Evolutionary conservation across 2,329 filamentous ascomycete genomes (phyloP).

Genomic region (Dothistroma septosporum): DNA sequence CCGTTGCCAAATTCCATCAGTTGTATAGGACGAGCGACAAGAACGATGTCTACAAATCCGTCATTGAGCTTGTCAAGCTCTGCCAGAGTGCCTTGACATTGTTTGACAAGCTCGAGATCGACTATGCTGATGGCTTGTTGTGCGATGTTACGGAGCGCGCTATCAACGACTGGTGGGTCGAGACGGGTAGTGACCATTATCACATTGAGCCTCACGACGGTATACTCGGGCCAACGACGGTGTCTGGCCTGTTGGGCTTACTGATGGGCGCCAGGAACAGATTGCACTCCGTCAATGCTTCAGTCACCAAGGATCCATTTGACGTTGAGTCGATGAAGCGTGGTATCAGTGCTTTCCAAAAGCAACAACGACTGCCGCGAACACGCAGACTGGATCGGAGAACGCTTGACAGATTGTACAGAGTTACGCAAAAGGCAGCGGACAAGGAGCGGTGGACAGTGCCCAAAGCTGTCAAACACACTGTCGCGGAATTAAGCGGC

Average conservation of each 20-base stretch:
- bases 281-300: slow-evolving; percentile 76
- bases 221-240: slow-evolving; percentile 85
- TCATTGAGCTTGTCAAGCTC: slow-evolving; percentile 82
- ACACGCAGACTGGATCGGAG: slow-evolving; percentile 76
- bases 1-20: slow-evolving; percentile 85
- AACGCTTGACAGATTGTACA: slow-evolving; percentile 76
- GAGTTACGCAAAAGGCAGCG: slow-evolving; percentile 82
- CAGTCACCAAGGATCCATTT: slow-evolving; percentile 86
- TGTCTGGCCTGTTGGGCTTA: slow-evolving; percentile 80
- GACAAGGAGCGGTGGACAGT: slow-evolving; percentile 86
- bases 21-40: slow-evolving; percentile 84
- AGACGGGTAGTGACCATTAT: slow-evolving; percentile 87
- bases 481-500: slow-evolving; percentile 86
- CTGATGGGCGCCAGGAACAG: slow-evolving; percentile 87
- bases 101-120: slow-evolving; percentile 80
- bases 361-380: slow-evolving; percentile 73
- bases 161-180: slow-evolving; percentile 92
- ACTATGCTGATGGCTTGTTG: slow-evolving; percentile 85
- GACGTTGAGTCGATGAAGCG: slow-evolving; percentile 78
- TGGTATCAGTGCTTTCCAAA: slow-evolving; percentile 84
- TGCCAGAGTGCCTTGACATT: slow-evolving; percentile 85
- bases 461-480: slow-evolving; percentile 91
- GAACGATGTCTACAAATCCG: slow-evolving; percentile 70
- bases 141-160: slow-evolving; percentile 91
- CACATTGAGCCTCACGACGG: slow-evolving; percentile 90